Base-by-base conservation (phyloP, 2,329 filamentous ascomycete species). In the Microsporum ferrugineum region DNA sequence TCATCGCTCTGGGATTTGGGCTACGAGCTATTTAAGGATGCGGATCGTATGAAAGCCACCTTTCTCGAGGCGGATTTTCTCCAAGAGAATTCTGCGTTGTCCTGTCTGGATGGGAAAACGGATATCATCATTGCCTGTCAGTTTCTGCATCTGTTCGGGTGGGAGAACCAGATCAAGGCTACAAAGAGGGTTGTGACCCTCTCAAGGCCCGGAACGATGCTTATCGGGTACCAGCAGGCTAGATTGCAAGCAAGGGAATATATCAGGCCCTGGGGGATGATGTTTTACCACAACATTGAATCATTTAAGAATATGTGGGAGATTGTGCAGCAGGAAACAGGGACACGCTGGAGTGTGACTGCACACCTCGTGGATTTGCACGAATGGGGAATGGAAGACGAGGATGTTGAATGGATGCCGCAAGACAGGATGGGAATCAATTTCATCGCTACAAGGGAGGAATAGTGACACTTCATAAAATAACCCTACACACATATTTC, bases 21-120 rank as follows among this genome's bases (percentile, higher is more conserved):
- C 33, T 84, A 85, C 69, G 82, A 86, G 60, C 75, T 88, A 23
- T 88, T 88, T 72, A 77, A 78, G 53, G 86, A 87, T 63, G 76
- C 77, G 31, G 67, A 72, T n/a, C 74, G 61, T 38, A 71, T 84
- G 3, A 72, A 73, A 23, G 75, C 76, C 1, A 74, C 73, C 1
- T 83, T 84, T 63, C 70, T 84, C 34, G 67, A 75, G 2, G 82
- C 75, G 66, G 67, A 77, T 76, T 63, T 81, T 71, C 62, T 70
- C 43, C 67, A 70, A n/a, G 58, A 65, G 1, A 61, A 67, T 8
- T 72, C 72, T 1, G 38, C 33, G 5, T 61, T 66, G 6, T 62
- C 60, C 2, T 59, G 67, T 0, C 57, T 76, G 5, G 64, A 67
- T 1, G 68, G 67, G 12, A 65, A 71, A 10, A 61, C 77, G 4